Conservation (phyloP, 1,284 basidiomycete genomes). For the Meira nashicola region DNA sequence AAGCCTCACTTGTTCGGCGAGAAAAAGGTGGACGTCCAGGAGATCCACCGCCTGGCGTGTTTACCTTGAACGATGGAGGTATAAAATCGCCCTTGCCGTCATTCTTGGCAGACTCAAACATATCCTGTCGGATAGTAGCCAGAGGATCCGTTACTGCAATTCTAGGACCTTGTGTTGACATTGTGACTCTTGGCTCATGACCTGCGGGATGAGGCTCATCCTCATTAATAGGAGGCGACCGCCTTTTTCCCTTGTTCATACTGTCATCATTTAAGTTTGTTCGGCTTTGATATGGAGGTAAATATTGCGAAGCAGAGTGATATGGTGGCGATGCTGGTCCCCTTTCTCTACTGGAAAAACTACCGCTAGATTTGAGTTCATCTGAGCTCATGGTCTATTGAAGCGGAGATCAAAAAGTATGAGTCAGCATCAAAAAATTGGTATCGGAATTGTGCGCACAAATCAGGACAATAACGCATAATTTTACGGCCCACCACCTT, state of each 20-base stretch:
- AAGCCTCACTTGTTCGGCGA: constrained; percentile 31
- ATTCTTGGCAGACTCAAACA: constrained; percentile 33
- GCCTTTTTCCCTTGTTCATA: constrained; percentile 8
- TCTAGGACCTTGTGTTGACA: constrained; percentile 17
- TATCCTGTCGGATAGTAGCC: constrained; percentile 35
- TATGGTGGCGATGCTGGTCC: constrained; percentile 33
- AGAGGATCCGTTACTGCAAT: constrained; percentile 43
- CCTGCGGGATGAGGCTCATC: neutral
- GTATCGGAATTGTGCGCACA: neutral
- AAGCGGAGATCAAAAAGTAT: neutral
- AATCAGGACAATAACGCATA: constrained; percentile 12
- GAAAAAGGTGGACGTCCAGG: constrained; percentile 18
- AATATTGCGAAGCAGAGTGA: constrained; percentile 14
- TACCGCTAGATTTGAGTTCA: neutral
- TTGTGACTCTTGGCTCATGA: neutral
- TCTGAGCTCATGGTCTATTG: neutral
- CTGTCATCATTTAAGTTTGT: constrained; percentile 19
- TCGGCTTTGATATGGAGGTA: constrained; percentile 28
- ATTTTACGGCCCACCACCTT: constrained; percentile 10
- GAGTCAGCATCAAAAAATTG: neutral
- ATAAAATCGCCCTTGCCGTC: constrained; percentile 35
- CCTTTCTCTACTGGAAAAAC: neutral
- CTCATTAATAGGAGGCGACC: neutral
- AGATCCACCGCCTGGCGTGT: neutral
- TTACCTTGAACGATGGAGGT: constrained; percentile 6